Evolutionary conservation across 768 basidiomycete genomes (phyloP).

Genomic region (Lentinula detonsa): DNA sequence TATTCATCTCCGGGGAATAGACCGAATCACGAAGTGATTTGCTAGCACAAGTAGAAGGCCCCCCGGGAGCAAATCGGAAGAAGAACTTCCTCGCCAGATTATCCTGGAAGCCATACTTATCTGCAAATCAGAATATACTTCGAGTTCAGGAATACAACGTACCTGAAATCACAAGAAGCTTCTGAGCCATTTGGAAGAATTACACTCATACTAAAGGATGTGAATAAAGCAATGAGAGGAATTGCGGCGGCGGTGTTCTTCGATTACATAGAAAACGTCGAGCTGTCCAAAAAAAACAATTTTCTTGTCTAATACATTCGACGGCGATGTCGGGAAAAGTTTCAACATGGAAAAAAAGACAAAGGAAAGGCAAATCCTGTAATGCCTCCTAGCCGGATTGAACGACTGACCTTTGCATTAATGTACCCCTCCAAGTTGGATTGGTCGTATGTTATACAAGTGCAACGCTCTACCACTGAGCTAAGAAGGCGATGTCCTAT

Average conservation of each 20-base stretch:
- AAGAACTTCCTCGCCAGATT: not conserved
- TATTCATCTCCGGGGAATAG: not conserved
- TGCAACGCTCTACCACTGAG: slow-evolving; percentile 1
- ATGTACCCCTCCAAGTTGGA: not conserved
- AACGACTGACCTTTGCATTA: not conserved
- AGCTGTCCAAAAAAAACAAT: too few relatives aligned
- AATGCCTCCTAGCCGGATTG: slow-evolving; percentile 1
- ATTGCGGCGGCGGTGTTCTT: too few relatives aligned
- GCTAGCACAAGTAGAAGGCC: not conserved
- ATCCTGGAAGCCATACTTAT: not conserved
- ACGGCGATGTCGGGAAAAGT: too few relatives aligned
- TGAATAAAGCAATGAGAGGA: too few relatives aligned
- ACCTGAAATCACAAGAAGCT: too few relatives aligned
- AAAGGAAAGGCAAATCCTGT: too few relatives aligned
- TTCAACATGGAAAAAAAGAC: too few relatives aligned
- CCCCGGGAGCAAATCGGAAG: not conserved
- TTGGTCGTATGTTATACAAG: not conserved
- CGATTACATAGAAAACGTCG: too few relatives aligned
- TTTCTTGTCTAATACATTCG: too few relatives aligned
- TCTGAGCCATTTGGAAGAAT: too few relatives aligned
- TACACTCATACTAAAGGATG: too few relatives aligned
- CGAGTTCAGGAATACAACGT: too few relatives aligned
- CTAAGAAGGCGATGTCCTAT: not conserved
- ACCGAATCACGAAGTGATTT: not conserved
- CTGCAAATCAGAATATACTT: not conserved